phyloP scores from a whole-genome alignment of 495 filamentous ascomycete genomes.

The Aspergillus bertholletiae region DNA sequence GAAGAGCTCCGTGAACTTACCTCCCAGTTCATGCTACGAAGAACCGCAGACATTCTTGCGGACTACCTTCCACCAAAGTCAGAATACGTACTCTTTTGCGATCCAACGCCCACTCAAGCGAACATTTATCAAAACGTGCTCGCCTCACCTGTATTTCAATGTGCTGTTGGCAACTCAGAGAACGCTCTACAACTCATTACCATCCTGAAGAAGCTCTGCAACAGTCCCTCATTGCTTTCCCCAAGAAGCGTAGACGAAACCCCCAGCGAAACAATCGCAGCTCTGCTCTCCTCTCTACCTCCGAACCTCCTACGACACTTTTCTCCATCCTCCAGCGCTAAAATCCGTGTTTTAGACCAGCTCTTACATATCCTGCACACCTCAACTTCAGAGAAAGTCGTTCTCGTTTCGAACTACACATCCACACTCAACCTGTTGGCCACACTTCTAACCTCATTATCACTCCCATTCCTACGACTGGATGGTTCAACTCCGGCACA shows the following conservation, averaged over 20 bases:
- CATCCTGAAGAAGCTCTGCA: slow-evolving; percentile 79
- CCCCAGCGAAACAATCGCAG: slow-evolving; percentile 36
- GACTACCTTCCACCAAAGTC: slow-evolving; percentile 75
- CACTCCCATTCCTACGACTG: slow-evolving; percentile 65
- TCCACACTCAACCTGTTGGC: slow-evolving; percentile 70
- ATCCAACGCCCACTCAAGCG: slow-evolving; percentile 64
- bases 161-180: slow-evolving; percentile 62
- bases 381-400: slow-evolving; percentile 67
- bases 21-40: slow-evolving; percentile 68
- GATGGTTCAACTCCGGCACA: slow-evolving; percentile 67
- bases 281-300: slow-evolving; percentile 57
- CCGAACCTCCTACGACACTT: slow-evolving; percentile 53
- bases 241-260: slow-evolving; percentile 35
- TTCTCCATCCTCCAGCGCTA: slow-evolving; percentile 59
- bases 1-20: slow-evolving; percentile 68
- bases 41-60: slow-evolving; percentile 71
- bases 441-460: slow-evolving; percentile 58
- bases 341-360: slow-evolving; percentile 68
- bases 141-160: slow-evolving; percentile 64
- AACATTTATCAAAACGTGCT: slow-evolving; percentile 68
- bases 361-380: slow-evolving; percentile 60
- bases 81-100: slow-evolving; percentile 75
- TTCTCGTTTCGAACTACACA: slow-evolving; percentile 81
- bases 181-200: slow-evolving; percentile 73
- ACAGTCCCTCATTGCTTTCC: slow-evolving; percentile 66